These are phyloP conservation scores for Claviceps digitariae DNA, from an alignment of 2,329 filamentous ascomycete genomes.

Conservation along the genomic window DNA sequence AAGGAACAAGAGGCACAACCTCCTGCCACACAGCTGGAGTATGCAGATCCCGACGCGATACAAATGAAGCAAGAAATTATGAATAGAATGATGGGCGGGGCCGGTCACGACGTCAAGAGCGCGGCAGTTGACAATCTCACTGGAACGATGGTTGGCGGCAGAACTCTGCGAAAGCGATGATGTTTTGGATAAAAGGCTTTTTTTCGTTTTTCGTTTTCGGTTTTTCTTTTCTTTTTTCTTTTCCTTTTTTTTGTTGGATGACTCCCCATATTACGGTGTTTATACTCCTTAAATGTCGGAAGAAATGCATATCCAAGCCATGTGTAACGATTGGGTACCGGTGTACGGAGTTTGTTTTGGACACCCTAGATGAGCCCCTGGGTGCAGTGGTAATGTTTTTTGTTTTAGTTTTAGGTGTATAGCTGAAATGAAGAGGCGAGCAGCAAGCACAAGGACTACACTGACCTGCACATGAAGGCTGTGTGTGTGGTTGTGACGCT, in stretches of 20 bases:
- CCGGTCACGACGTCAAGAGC: background rate
- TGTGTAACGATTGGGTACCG: background rate
- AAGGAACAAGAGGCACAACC: conserved; percentile 19
- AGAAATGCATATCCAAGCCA: background rate
- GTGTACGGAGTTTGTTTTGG: background rate
- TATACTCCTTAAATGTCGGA: background rate
- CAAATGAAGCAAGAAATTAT: conserved; percentile 29
- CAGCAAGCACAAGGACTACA: too few species aligned
- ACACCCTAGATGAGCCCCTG: background rate
- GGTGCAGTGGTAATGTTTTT: background rate
- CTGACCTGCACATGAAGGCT: too few species aligned
- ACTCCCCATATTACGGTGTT: background rate
- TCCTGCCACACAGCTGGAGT: conserved; percentile 39
- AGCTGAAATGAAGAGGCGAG: too few species aligned
- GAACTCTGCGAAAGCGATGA: conserved; percentile 3
- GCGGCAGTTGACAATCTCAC: background rate
- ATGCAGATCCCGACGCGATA: conserved; percentile 36
- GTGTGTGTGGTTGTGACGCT: too few species aligned
- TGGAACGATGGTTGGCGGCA: background rate
- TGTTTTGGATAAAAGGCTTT: background rate
- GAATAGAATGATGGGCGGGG: conserved; percentile 26
- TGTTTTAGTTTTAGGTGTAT: too few species aligned
- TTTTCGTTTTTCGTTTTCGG: background rate
- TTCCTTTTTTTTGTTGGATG: background rate
- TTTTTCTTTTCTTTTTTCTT: background rate